Base-by-base conservation (phyloP, 2,329 filamentous ascomycete genomes). In the Venturia carpophila region DNA sequence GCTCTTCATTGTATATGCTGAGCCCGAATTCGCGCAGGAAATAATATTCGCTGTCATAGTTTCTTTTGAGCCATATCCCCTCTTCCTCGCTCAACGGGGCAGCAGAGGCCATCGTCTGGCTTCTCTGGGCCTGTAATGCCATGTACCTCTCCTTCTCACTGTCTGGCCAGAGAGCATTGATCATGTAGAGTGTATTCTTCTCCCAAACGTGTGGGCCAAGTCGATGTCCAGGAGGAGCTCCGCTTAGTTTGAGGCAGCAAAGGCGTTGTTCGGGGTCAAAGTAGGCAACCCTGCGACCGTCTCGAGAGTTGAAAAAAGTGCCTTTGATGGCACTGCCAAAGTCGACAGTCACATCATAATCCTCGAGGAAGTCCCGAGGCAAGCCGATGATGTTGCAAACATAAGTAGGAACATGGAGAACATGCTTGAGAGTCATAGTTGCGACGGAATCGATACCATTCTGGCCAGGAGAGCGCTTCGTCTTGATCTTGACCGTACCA, bases 1-100 rank as follows among this genome's bases (percentile, higher is more conserved):
- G 72, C 56, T 77, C 73, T 3, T 77, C 73, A 10, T 75, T 72
- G 67, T 73, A 67, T 60, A 78, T 76, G 19, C 65, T 73, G 27
- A 78, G 68, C 0, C 72, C 71, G 64, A 73, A 65, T 6, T 37
- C 21, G 2, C 39, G 43, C 3, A 78, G 70, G 64, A 78, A 78
- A 11, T 73, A 67, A 66, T 70, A 76, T 65, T 78, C 73, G 42
- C 66, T 66, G 11, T 68, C 65, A 45, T 69, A 77, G 62, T 76
- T 17, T 9, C 69, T 55, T 62, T 75, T 76, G 43, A 78, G 68
- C 71, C 73, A 79, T n/a, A 63, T 30, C 63, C 73, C 76, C 67
- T 78, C 71, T 11, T 68, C 69, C 9, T 45, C 27, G 21, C 30
- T 49, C n/a, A 27, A 21, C 21, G 45, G 55, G 7, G 68, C 37